phyloP scores from a whole-genome alignment of 192 early-diverging fungal genomes.

The Gonapodya sp. region DNA sequence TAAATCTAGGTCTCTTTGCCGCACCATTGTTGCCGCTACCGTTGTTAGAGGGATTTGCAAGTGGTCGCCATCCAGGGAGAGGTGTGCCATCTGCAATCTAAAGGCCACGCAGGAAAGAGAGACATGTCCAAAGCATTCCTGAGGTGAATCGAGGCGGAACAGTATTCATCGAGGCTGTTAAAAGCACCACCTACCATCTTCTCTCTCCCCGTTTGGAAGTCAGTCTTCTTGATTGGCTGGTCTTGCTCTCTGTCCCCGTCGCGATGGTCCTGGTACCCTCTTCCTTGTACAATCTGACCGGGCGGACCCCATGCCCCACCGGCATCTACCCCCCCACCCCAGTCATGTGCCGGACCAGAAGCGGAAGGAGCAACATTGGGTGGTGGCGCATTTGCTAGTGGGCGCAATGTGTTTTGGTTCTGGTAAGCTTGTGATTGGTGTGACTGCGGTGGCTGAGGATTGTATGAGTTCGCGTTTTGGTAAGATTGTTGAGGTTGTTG shows the following conservation, averaged over 20 bases:
- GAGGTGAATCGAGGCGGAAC: too few relatives aligned
- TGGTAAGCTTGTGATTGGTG: too few relatives aligned
- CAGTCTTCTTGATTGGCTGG: not conserved
- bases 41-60: not conserved
- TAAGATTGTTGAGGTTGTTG: too few relatives aligned
- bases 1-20: not conserved
- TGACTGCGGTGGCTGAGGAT: too few relatives aligned
- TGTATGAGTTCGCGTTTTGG: too few relatives aligned
- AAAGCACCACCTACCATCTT: not conserved
- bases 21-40: not conserved
- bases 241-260: not conserved
- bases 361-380: not conserved
- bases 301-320: not conserved
- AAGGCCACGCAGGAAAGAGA: not conserved
- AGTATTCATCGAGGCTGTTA: too few relatives aligned
- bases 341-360: not conserved
- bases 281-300: not conserved
- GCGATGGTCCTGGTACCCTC: not conserved
- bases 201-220: not conserved
- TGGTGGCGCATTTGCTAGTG: not conserved
- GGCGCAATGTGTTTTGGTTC: too few relatives aligned
- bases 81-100: not conserved
- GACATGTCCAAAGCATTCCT: too few relatives aligned
- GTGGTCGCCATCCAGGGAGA: not conserved
- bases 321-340: too few relatives aligned